Evolutionary conservation across 331 rosid genomes (phyloP).

Genomic region (Arachis monticola): DNA sequence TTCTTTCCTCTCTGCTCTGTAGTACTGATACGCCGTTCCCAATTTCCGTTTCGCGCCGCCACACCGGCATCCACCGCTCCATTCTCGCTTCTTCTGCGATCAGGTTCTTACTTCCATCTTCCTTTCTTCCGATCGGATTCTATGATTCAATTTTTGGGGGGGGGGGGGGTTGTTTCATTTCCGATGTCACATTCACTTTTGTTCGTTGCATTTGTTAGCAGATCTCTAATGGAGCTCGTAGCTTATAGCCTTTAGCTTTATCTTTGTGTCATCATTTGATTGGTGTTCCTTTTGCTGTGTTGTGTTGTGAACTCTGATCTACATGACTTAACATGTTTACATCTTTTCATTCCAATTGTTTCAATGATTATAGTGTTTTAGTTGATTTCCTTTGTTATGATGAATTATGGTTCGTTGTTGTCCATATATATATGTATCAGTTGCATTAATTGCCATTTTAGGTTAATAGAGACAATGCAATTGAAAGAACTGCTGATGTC

Average conservation of each 20-base stretch:
- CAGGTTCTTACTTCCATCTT: constrained; percentile 31
- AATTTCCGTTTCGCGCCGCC: neutral
- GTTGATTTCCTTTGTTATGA: constrained; percentile 14
- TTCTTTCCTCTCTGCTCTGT: neutral
- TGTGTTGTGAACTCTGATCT: neutral
- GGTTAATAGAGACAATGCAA: neutral
- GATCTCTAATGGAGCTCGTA: constrained; percentile 27
- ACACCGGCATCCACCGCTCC: neutral
- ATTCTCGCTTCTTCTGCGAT: neutral
- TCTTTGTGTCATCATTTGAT: neutral
- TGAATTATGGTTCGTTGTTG: neutral
- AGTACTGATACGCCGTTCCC: neutral
- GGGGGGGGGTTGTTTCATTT: neutral
- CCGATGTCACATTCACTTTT: neutral
- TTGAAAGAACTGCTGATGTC: constrained; percentile 15
- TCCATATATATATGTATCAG: neutral
- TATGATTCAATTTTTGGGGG: no score
- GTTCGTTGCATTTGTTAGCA: no score
- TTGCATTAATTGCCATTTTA: neutral
- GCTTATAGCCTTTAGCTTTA: neutral
- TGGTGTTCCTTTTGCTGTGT: neutral
- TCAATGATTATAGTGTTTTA: neutral
- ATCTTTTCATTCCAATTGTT: neutral
- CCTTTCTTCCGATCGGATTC: no score
- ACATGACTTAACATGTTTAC: neutral